Evolutionary conservation across 352 stramenopile genomes (phyloP).

Genomic region (Blastocystis sp.): DNA sequence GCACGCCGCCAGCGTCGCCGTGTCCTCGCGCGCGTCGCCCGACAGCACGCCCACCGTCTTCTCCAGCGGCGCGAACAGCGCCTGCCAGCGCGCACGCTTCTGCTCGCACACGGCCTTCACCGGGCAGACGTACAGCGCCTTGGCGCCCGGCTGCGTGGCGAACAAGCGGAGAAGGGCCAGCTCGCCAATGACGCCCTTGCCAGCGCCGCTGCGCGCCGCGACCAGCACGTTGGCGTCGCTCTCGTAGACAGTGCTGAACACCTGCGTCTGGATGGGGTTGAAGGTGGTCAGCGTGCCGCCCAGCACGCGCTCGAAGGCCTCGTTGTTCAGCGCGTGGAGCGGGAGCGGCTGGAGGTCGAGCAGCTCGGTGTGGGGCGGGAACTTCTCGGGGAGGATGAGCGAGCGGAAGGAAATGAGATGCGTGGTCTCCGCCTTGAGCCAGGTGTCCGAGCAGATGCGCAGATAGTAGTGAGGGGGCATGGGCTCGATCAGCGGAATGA

Average conservation of each 20-base stretch:
- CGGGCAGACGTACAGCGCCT: slow-evolving; percentile 95
- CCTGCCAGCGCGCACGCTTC: slow-evolving; percentile 90
- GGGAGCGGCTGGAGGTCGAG: slow-evolving; percentile 90
- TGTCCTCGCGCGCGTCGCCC: slow-evolving; percentile 91
- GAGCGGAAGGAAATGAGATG: slow-evolving; percentile 79
- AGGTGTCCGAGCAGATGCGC: slow-evolving; percentile 89
- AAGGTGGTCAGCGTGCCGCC: slow-evolving; percentile 76
- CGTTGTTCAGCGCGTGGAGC: slow-evolving; percentile 85
- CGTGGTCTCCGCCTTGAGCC: slow-evolving; percentile 88
- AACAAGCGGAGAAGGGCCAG: slow-evolving; percentile 93
- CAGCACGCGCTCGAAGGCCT: slow-evolving; percentile 86
- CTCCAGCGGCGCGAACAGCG: slow-evolving; percentile 82
- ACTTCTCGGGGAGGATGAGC: slow-evolving; percentile 75
- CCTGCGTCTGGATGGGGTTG: slow-evolving; percentile 94
- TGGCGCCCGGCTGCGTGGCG: slow-evolving; percentile 74
- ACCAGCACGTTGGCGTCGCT: slow-evolving; percentile 90
- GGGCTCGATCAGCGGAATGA: slow-evolving; percentile 90
- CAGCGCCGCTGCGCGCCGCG: slow-evolving; percentile 89
- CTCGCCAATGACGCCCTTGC: slow-evolving; percentile 94
- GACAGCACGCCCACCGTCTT: slow-evolving; percentile 89
- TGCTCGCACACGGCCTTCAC: slow-evolving; percentile 92
- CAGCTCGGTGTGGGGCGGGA: slow-evolving; percentile 80
- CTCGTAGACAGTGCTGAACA: slow-evolving; percentile 94
- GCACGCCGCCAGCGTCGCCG: slow-evolving; percentile 96
- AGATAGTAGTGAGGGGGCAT: slow-evolving; percentile 88